Percentiles rank a stretch among this genome's conserved stretches.
These are phyloP conservation scores for Avicennia marina DNA, from an alignment of 257 asterid genomes.

Conservation along the genomic window DNA sequence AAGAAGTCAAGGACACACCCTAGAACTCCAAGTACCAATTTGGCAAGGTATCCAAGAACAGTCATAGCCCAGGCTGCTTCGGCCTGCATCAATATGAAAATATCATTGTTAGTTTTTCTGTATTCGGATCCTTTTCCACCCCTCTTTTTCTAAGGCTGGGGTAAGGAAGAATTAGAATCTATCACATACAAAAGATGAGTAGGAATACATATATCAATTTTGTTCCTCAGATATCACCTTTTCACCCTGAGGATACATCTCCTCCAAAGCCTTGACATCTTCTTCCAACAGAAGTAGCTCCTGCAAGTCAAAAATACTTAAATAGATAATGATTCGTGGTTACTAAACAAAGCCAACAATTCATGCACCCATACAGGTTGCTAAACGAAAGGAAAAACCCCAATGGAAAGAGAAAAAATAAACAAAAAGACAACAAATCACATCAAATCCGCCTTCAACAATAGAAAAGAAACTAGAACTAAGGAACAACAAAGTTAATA, in stretches of 20 bases:
- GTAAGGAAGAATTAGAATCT: not conserved
- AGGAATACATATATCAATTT: constrained; percentile 43
- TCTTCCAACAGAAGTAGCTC: constrained; percentile 94
- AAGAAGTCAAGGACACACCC: constrained; percentile 55
- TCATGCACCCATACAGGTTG: constrained; percentile 5
- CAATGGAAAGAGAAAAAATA: too few species aligned
- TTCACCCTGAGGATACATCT: constrained; percentile 99
- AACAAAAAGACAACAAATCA: too few species aligned
- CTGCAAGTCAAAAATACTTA: constrained; percentile 45
- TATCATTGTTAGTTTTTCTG: constrained; percentile 11
- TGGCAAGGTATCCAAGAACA: constrained; percentile 88
- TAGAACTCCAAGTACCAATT: constrained; percentile 79
- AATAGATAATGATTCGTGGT: constrained; percentile 13
- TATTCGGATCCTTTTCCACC: not conserved
- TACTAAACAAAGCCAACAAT: constrained; percentile 12
- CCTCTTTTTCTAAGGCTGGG: not conserved
- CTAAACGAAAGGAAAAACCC: too few species aligned
- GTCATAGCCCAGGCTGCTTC: constrained; percentile 98
- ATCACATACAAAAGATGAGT: constrained; percentile 2
- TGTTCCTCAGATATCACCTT: constrained; percentile 59
- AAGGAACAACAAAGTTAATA: not conserved
- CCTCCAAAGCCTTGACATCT: constrained; percentile 89
- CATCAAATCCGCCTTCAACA: too few species aligned
- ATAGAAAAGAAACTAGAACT: too few species aligned
- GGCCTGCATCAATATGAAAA: constrained; percentile 54